Percentiles rank a stretch among this genome's conserved stretches.
phyloP scores from a whole-genome alignment of 495 filamentous ascomycete species.

The Xylaria acuta region DNA sequence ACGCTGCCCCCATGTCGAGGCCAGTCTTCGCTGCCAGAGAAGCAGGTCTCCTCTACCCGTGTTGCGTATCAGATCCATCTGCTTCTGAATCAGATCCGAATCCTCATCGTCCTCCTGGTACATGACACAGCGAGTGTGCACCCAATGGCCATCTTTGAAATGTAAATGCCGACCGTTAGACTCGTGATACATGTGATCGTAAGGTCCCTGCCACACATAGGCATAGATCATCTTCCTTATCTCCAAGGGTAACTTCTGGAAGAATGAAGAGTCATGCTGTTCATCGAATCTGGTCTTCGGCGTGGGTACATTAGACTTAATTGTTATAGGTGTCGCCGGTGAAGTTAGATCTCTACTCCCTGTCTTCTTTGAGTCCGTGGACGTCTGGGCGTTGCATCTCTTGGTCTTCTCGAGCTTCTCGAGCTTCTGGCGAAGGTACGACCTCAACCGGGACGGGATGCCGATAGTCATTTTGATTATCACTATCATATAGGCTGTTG shows the following conservation, averaged over 20 bases:
- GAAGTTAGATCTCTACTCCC: constrained; percentile 17
- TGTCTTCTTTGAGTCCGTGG: constrained; percentile 19
- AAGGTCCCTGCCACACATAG: constrained; percentile 33
- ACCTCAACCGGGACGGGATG: constrained; percentile 33
- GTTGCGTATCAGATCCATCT: constrained; percentile 36
- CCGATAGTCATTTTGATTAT: constrained; percentile 31
- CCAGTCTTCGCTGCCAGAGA: constrained; percentile 39
- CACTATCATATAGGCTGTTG: neutral
- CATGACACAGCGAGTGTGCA: constrained; percentile 41
- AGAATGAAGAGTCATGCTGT: constrained; percentile 34
- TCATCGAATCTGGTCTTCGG: constrained; percentile 17
- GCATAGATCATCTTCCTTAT: constrained; percentile 44
- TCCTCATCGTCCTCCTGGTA: constrained; percentile 38
- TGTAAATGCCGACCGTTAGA: constrained; percentile 36
- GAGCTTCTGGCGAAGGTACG: constrained; percentile 33
- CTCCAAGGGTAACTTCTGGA: constrained; percentile 39
- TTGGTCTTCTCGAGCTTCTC: constrained; percentile 33
- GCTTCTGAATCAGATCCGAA: constrained; percentile 37
- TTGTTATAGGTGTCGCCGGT: neutral
- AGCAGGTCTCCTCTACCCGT: constrained; percentile 35
- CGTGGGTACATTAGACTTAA: neutral
- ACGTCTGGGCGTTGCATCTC: constrained; percentile 25
- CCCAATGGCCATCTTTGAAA: constrained; percentile 40
- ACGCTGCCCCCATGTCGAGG: constrained; percentile 41
- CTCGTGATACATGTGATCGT: constrained; percentile 38